Evolutionary conservation across 345 rosid genomes (phyloP).

Genomic region (Melaleuca alternifolia): DNA sequence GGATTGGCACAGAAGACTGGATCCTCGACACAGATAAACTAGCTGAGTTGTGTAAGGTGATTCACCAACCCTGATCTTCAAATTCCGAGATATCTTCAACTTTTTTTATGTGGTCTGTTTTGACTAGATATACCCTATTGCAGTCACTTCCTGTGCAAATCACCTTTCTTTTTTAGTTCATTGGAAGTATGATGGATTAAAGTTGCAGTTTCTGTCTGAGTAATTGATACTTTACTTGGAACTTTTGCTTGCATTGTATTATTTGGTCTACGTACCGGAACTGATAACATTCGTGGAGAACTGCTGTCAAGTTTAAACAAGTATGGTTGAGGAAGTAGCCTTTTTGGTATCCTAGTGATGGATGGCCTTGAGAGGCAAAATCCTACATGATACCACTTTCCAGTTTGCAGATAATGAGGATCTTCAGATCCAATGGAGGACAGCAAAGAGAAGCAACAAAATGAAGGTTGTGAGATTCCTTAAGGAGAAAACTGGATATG

Average conservation of each 20-base stretch:
- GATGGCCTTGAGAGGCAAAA: not conserved
- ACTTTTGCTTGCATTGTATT: too few species aligned
- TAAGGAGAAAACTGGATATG: conserved; percentile 41
- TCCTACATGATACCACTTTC: not conserved
- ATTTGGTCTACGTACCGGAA: too few species aligned
- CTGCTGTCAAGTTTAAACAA: not conserved
- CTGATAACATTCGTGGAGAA: too few species aligned
- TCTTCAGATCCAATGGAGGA: conserved; percentile 48
- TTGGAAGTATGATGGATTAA: not conserved
- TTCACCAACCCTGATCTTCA: not conserved
- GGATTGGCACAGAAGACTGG: conserved; percentile 47
- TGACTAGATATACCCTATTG: not conserved
- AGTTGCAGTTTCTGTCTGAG: not conserved
- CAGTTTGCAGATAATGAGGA: conserved; percentile 49
- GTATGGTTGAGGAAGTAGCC: not conserved
- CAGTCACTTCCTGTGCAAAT: not conserved
- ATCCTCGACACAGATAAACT: conserved; percentile 22
- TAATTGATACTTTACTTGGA: not conserved
- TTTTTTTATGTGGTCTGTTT: not conserved
- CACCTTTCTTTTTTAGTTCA: not conserved
- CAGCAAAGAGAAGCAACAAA: conserved; percentile 48
- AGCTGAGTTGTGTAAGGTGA: not conserved
- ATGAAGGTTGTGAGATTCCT: conserved; percentile 46
- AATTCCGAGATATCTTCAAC: not conserved
- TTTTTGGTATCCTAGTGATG: not conserved